Evolutionary conservation across 2,329 filamentous ascomycete genomes (phyloP).

Genomic region (Venturiaceae sp.): DNA sequence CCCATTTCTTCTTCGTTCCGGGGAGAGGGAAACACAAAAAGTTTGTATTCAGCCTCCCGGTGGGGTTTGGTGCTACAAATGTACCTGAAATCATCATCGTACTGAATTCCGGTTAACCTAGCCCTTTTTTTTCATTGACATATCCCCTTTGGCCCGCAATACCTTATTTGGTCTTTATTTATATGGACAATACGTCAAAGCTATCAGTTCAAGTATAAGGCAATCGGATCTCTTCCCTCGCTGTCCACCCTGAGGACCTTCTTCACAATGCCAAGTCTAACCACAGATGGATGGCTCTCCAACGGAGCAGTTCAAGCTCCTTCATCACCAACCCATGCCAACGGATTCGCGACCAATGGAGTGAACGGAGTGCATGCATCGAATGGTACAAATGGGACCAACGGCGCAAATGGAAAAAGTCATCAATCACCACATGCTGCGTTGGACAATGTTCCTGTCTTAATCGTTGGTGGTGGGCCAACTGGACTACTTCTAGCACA

Average conservation of each 20-base stretch:
- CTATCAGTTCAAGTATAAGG: background rate
- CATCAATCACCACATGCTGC: background rate
- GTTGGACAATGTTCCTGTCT: slow-evolving; percentile 4
- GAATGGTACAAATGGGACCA: background rate
- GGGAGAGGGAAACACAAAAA: background rate
- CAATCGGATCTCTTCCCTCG: too few relatives aligned
- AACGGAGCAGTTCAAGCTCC: background rate
- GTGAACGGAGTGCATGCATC: background rate
- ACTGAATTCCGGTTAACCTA: background rate
- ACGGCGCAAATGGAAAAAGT: background rate
- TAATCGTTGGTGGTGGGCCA: slow-evolving; percentile 11
- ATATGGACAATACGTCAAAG: background rate
- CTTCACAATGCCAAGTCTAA: background rate
- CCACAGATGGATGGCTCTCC: background rate
- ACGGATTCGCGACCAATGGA: background rate
- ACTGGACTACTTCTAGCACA: slow-evolving; percentile 10
- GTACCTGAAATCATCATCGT: background rate
- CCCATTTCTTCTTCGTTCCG: background rate
- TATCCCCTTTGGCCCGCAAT: background rate
- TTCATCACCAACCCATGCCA: background rate
- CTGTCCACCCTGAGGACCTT: background rate
- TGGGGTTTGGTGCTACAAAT: too few relatives aligned
- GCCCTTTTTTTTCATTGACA: background rate
- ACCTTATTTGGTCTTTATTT: background rate
- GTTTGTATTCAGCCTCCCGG: too few relatives aligned